Percentiles rank a stretch among this genome's conserved stretches.
phyloP scores from a whole-genome alignment of 2,329 filamentous ascomycete genomes.

The Endocalyx cinctus region DNA sequence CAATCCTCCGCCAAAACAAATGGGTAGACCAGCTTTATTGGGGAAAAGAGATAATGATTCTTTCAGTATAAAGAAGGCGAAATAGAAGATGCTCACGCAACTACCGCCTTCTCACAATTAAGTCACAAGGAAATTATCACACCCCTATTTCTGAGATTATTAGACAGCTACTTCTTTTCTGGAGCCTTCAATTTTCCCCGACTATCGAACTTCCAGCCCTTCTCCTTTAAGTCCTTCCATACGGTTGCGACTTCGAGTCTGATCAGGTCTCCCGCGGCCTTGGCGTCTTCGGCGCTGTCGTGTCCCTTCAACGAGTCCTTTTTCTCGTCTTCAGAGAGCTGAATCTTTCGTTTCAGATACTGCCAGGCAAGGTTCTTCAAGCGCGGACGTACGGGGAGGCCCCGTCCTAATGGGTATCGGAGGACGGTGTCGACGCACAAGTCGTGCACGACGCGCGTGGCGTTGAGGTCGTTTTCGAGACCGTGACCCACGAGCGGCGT shows the following conservation, averaged over 20 bases:
- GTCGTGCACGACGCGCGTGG: slow-evolving; percentile 77
- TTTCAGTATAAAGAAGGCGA: too few relatives aligned
- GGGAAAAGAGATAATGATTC: too few relatives aligned
- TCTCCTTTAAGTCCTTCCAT: slow-evolving; percentile 62
- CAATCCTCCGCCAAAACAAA: too few relatives aligned
- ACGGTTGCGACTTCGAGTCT: slow-evolving; percentile 63
- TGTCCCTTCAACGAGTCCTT: slow-evolving; percentile 61
- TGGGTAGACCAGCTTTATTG: too few relatives aligned
- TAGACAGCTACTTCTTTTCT: too few relatives aligned
- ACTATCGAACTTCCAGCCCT: slow-evolving; percentile 64
- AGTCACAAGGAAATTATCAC: too few relatives aligned
- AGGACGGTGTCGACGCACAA: slow-evolving; percentile 81
- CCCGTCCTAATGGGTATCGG: slow-evolving; percentile 72
- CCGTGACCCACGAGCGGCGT: slow-evolving; percentile 91
- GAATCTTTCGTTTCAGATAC: slow-evolving; percentile 73
- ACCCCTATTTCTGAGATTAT: too few relatives aligned
- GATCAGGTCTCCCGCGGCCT: slow-evolving; percentile 83
- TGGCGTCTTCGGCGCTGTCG: slow-evolving; percentile 88
- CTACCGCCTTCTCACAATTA: too few relatives aligned
- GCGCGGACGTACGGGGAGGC: slow-evolving; percentile 71
- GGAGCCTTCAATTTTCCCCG: too few relatives aligned
- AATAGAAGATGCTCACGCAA: too few relatives aligned
- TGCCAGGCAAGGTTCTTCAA: slow-evolving; percentile 69
- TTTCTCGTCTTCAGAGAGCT: slow-evolving; percentile 50
- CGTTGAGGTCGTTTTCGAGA: slow-evolving; percentile 92